A percentile compares a stretch with the other conserved stretches of the same genome.
Conservation (phyloP, 1,139 yeast species). For the Yamadazyma siamensis region DNA sequence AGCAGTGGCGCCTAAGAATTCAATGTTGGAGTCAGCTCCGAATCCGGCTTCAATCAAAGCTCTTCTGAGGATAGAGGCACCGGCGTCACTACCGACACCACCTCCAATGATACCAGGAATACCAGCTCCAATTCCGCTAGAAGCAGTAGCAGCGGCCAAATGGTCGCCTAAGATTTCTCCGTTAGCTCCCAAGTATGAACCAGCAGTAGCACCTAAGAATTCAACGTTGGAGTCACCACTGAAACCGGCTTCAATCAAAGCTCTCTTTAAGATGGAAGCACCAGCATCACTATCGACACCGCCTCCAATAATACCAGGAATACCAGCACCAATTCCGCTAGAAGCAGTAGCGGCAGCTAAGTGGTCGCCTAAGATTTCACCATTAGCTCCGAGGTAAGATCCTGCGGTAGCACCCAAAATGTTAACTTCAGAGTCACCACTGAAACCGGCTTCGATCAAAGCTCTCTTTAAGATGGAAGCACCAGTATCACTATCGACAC, state of each 20-base stretch:
- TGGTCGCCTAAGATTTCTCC: conserved; percentile 12
- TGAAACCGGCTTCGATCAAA: conserved; percentile 13
- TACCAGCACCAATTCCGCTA: conserved; percentile 9
- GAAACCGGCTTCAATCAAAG: conserved; percentile 10
- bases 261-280: conserved; percentile 11
- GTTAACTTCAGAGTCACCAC: conserved; percentile 10
- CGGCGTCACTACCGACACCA: conserved; percentile 7
- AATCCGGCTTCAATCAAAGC: conserved; percentile 10
- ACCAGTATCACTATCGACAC: conserved; percentile 11
- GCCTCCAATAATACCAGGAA: conserved; percentile 11
- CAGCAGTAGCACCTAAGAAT: conserved; percentile 8
- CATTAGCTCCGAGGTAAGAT: conserved; percentile 10
- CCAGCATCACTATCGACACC: conserved; percentile 10
- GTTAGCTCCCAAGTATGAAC: conserved; percentile 8
- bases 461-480: conserved; percentile 14
- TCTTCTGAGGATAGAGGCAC: conserved; percentile 11
- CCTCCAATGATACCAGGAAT: conserved; percentile 9
- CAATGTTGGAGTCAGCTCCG: conserved; percentile 7
- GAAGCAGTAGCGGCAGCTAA: conserved; percentile 13
- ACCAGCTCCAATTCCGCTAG: conserved; percentile 10
- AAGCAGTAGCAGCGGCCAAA: conserved; percentile 12
- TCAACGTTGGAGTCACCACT: conserved; percentile 8
- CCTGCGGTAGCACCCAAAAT: conserved; percentile 11
- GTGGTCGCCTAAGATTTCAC: conserved; percentile 12
- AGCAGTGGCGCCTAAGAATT: conserved; percentile 8